These are phyloP conservation scores for Plasmodium knowlesi DNA, from an alignment of 169 alveolate species.

Conservation along the genomic window DNA sequence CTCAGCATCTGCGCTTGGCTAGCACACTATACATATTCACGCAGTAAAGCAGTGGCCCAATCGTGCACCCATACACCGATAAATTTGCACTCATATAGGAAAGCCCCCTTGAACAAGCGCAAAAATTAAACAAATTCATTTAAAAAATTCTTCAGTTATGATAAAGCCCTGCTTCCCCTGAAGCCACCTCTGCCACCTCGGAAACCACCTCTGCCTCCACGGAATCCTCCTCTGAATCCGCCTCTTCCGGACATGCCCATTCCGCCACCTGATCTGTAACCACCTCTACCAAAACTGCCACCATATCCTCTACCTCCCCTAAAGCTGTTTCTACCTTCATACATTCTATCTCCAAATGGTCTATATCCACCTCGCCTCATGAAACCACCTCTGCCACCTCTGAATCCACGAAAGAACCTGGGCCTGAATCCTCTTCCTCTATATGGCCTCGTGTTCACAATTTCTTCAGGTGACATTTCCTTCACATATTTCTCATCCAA, in stretches of 20 bases:
- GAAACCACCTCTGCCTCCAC: conserved; percentile 77
- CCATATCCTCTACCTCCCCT: conserved; percentile 78
- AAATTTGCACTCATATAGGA: conserved; percentile 6
- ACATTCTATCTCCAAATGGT: conserved; percentile 68
- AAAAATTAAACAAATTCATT: conserved; percentile 7
- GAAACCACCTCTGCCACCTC: conserved; percentile 77
- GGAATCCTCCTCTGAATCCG: conserved; percentile 77
- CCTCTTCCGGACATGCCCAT: conserved; percentile 75
- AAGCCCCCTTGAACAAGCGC: neutral
- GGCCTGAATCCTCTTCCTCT: conserved; percentile 73
- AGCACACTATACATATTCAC: neutral
- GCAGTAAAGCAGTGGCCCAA: neutral
- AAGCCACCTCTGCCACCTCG: conserved; percentile 76
- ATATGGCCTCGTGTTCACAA: conserved; percentile 72
- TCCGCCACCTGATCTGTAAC: conserved; percentile 63
- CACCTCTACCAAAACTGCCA: conserved; percentile 75
- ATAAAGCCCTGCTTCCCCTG: conserved; percentile 59
- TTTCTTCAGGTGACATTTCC: conserved; percentile 79
- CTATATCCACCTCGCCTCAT: conserved; percentile 76
- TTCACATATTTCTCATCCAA: conserved; percentile 83
- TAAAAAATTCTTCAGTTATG: conserved; percentile 12
- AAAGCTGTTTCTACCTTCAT: conserved; percentile 65
- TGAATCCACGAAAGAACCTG: conserved; percentile 67
- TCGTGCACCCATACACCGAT: neutral
- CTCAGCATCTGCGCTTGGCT: neutral